These are phyloP conservation scores for Coemansia sp. DNA, from an alignment of 192 early-diverging fungal genomes.

Conservation along the genomic window DNA sequence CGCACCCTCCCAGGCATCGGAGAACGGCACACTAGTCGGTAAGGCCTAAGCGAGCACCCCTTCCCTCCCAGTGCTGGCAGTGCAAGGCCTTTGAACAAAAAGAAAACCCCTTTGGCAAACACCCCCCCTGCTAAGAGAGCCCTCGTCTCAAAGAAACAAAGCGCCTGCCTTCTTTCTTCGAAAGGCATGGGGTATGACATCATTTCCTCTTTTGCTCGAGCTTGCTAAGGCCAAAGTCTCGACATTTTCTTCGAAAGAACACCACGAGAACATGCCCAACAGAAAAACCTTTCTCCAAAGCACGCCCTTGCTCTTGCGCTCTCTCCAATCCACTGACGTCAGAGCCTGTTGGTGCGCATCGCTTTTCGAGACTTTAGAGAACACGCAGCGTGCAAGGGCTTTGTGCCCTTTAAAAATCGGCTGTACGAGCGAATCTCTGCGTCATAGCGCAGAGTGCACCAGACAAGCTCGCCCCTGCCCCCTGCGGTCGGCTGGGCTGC, in stretches of 20 bases:
- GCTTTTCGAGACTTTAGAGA: neutral
- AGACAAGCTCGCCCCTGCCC: neutral
- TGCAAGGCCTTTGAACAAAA: no score
- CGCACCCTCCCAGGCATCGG: neutral
- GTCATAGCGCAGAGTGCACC: neutral
- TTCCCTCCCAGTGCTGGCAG: no score
- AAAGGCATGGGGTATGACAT: neutral
- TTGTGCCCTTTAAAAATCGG: neutral
- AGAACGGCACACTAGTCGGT: no score
- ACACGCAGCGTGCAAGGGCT: neutral
- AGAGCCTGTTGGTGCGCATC: neutral
- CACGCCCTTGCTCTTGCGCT: neutral
- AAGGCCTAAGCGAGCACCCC: no score
- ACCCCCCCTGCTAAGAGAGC: neutral
- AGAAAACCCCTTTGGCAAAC: neutral
- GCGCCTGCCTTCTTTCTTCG: neutral
- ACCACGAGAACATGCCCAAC: neutral
- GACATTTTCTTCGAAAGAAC: neutral
- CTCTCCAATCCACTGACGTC: neutral
- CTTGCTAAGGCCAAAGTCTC: neutral
- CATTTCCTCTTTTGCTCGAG: neutral
- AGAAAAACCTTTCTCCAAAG: neutral
- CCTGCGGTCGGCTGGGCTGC: neutral
- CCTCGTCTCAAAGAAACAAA: neutral
- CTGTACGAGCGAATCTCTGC: neutral